A percentile compares a stretch with the other conserved stretches of the same genome.
Evolutionary conservation across 176 grass and related monocot genomes (phyloP).

Genomic region (Oryza rufipogon): DNA sequence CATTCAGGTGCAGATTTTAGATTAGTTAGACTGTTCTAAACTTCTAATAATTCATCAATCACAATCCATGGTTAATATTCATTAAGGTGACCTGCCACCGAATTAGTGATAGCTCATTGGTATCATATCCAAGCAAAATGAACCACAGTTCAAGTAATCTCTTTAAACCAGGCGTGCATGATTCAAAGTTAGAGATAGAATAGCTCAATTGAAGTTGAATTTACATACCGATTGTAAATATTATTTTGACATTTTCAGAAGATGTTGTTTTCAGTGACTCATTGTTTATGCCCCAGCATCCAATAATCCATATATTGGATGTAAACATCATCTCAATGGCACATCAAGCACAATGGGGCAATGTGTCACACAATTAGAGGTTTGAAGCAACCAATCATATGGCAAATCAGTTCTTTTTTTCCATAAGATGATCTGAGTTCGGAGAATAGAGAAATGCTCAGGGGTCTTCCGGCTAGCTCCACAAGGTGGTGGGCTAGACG

Average conservation of each 20-base stretch:
- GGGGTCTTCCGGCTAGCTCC: too few species aligned
- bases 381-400: conserved; percentile 11
- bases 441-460: neutral
- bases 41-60: conserved; percentile 6
- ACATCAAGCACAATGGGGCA: conserved; percentile 5
- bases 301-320: neutral
- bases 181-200: neutral
- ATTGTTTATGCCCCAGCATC: conserved; percentile 20
- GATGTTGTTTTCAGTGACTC: conserved; percentile 42
- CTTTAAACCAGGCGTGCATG: neutral
- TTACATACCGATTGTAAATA: neutral
- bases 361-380: conserved; percentile 12
- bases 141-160: neutral
- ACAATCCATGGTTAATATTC: neutral
- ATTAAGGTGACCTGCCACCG: conserved; percentile 5
- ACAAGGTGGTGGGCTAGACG: too few species aligned
- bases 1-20: neutral
- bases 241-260: conserved; percentile 11
- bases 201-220: neutral
- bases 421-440: neutral
- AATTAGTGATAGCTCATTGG: conserved; percentile 20
- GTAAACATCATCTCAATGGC: conserved; percentile 10
- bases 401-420: conserved; percentile 18
- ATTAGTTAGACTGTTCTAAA: conserved; percentile 17
- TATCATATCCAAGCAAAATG: conserved; percentile 18